Conservation (phyloP, 257 asterid genomes). For the Verbena officinalis region DNA sequence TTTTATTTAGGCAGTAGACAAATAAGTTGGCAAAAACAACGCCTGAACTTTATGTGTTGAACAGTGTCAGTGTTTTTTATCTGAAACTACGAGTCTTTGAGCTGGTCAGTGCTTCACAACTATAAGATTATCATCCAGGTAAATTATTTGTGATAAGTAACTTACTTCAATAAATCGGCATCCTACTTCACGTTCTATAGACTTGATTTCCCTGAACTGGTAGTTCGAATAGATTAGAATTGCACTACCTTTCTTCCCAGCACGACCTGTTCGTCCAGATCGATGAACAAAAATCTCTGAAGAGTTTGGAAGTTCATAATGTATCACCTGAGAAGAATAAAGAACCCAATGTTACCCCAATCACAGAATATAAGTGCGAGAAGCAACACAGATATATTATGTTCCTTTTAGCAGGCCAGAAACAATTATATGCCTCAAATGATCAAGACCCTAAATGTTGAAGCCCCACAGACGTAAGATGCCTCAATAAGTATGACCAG, state of each 20-base stretch:
- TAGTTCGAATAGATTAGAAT: slow-evolving; percentile 71
- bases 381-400: slow-evolving; percentile 9
- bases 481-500: slow-evolving; percentile 8
- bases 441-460: slow-evolving; percentile 10
- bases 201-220: slow-evolving; percentile 67
- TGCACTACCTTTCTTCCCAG: slow-evolving; percentile 95
- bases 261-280: slow-evolving; percentile 99
- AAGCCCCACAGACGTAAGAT: slow-evolving; percentile 1
- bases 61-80: slow-evolving; percentile 1
- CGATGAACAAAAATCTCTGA: slow-evolving; percentile 93
- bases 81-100: not conserved
- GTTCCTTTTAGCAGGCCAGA: slow-evolving; percentile 1
- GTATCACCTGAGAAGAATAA: slow-evolving; percentile 69
- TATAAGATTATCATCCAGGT: not conserved
- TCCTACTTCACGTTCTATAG: slow-evolving; percentile 90
- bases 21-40: no score
- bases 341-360: not conserved
- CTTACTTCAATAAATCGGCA: slow-evolving; percentile 76
- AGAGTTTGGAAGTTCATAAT: slow-evolving; percentile 86
- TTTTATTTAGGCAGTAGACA: no score
- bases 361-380: not conserved
- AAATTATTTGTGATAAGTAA: slow-evolving; percentile 13
- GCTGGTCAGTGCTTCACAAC: slow-evolving; percentile 5
- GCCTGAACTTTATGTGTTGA: not conserved
- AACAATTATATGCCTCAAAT: not conserved